Evolutionary conservation across 2,329 filamentous ascomycete species (phyloP).

Genomic region (Claviceps maximensis): DNA sequence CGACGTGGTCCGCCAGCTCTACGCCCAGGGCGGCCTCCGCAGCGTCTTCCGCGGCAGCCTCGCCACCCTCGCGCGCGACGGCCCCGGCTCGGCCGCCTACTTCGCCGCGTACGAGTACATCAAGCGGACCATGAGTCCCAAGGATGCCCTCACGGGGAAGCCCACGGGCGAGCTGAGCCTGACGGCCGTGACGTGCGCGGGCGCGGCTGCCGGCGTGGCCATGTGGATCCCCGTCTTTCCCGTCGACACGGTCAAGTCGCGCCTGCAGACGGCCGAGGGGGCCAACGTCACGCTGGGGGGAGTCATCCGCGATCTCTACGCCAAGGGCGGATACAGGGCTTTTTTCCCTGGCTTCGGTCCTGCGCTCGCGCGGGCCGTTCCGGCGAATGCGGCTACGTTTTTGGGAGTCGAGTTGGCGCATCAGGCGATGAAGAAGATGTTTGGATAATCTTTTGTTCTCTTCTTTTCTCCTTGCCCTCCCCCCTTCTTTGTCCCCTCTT

Average conservation of each 20-base stretch:
- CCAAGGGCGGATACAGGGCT: slow-evolving; percentile 67
- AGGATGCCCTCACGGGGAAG: slow-evolving; percentile 59
- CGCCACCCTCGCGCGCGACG: slow-evolving; percentile 88
- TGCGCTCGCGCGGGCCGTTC: slow-evolving; percentile 81
- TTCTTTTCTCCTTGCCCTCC: not conserved
- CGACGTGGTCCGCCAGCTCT: slow-evolving; percentile 88
- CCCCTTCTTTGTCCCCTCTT: too few species aligned
- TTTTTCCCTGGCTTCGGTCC: slow-evolving; percentile 97
- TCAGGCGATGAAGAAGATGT: slow-evolving; percentile 66
- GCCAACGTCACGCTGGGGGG: slow-evolving; percentile 60
- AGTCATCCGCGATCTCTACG: slow-evolving; percentile 73
- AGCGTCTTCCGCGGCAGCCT: slow-evolving; percentile 84
- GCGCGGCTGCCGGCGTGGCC: slow-evolving; percentile 81
- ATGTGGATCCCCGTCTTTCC: slow-evolving; percentile 99
- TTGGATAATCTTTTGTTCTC: slow-evolving; percentile 27
- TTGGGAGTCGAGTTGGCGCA: slow-evolving; percentile 74
- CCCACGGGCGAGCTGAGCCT: slow-evolving; percentile 68
- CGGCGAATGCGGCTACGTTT: slow-evolving; percentile 94
- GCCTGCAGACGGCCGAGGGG: slow-evolving; percentile 82
- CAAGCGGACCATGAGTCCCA: slow-evolving; percentile 75
- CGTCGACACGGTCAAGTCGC: slow-evolving; percentile 89
- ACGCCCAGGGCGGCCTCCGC: slow-evolving; percentile 77
- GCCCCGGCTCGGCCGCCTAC: slow-evolving; percentile 85
- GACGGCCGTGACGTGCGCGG: slow-evolving; percentile 70
- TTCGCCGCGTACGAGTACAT: slow-evolving; percentile 96